Percentiles rank a stretch among this genome's conserved stretches.
phyloP scores from a whole-genome alignment of 768 basidiomycete genomes.

The Russula olivacea region DNA sequence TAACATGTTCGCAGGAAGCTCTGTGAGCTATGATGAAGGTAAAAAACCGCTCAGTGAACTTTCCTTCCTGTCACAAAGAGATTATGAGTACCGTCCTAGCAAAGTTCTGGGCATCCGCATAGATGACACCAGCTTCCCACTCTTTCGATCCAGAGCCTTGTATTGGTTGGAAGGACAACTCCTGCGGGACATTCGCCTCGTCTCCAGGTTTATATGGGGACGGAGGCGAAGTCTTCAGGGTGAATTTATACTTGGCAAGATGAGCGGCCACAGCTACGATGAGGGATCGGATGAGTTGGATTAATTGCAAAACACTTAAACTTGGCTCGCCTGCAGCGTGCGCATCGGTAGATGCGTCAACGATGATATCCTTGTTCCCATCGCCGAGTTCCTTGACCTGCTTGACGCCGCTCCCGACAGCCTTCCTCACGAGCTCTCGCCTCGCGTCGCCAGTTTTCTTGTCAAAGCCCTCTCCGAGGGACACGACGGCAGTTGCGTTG shows the following conservation, averaged over 20 bases:
- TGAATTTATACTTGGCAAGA: constrained; percentile 69
- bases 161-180: constrained; percentile 44
- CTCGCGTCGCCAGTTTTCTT: constrained; percentile 40
- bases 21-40: constrained; percentile 53
- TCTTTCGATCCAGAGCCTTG: constrained; percentile 44
- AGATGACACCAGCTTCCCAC: constrained; percentile 70
- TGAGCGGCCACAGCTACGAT: constrained; percentile 69
- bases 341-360: constrained; percentile 63
- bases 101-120: constrained; percentile 73
- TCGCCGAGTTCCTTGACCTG: constrained; percentile 54
- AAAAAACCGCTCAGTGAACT: background rate
- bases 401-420: constrained; percentile 69
- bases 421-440: constrained; percentile 63
- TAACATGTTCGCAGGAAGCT: constrained; percentile 80
- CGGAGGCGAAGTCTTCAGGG: constrained; percentile 66
- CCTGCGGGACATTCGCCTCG: constrained; percentile 45
- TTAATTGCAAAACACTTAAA: background rate
- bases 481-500: constrained; percentile 49
- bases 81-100: constrained; percentile 56
- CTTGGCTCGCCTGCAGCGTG: constrained; percentile 66
- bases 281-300: constrained; percentile 14
- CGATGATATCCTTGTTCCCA: constrained; percentile 49
- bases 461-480: constrained; percentile 51
- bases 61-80: background rate
- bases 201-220: constrained; percentile 60